Evolutionary conservation across 352 stramenopile genomes (phyloP), one percentile per base, ranked within the genome.

Genomic region (Hyaloperonospora brassicae): DNA sequence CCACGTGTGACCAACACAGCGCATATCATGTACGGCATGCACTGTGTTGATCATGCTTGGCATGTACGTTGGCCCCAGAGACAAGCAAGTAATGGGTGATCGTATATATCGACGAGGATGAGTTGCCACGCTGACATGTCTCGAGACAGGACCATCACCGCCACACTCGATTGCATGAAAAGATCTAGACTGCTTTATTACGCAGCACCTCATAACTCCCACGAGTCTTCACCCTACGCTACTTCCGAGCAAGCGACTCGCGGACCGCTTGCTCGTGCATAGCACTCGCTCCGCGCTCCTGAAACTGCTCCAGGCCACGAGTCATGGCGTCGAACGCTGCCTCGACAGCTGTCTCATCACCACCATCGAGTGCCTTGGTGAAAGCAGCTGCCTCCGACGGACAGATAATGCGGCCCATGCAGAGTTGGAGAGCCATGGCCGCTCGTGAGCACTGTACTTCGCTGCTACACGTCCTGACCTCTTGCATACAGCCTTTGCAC

Each of bases 371-470:
- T 48, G 76, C 76, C 43, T 84, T 73, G 27, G 79, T 78, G 52
- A 92, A 92, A 24, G 69, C 60, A 45, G 51, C 53, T 9, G 83
- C 87, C 47, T 93, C 70, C 0, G 72, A 53, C 3, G 78, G 73
- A 50, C 84, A 95, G 30, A 96, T 82, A 58, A 96, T 83, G 43
- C 75, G 72, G 2, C 77, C 86, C 85, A 96, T 93, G 68, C 88
- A 97, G 17, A 93, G 74, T 52, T 93, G 88, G 12, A 97, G 73
- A 52, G 84, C 85, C 27, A 91, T 88, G 25, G 81, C 84, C 5
- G 87, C 86, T 61, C 90, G 79, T 11, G 82, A 82, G 59, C 86
- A 95, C 50, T 86, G 76, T 47, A 87, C 59, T 54, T 97, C 80
- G 42, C 69, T 79, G 43, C 61, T 62, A 66, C 87, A 95, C 23